A percentile compares a stretch with the other conserved stretches of the same genome.
Evolutionary conservation across 1,284 basidiomycete genomes (phyloP).

Genomic region (Fomitopsis pinicola): DNA sequence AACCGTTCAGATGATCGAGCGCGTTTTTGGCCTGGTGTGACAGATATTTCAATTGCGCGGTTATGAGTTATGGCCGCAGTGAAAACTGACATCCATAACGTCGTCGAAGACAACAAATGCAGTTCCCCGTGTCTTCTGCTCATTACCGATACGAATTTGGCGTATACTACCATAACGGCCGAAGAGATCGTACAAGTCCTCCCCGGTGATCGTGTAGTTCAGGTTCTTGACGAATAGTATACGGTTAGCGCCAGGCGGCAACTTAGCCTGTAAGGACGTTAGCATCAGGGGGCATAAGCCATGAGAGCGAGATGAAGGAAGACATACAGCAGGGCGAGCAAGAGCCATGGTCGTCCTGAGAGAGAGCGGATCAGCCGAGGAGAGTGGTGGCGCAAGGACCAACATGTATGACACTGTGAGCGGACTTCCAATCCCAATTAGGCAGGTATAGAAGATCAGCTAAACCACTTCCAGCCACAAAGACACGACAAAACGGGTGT

Average conservation of each 20-base stretch:
- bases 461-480: not conserved
- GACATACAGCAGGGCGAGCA: conserved; percentile 59
- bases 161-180: conserved; percentile 96
- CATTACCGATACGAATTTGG: conserved; percentile 91
- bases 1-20: conserved; percentile 94
- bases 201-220: conserved; percentile 92
- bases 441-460: conserved; percentile 5
- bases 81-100: conserved; percentile 74
- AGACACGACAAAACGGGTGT: not conserved
- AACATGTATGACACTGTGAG: conserved; percentile 3
- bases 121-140: conserved; percentile 91
- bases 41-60: conserved; percentile 3
- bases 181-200: conserved; percentile 96
- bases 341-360: conserved; percentile 44
- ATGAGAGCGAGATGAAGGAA: not conserved
- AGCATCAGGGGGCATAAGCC: not conserved
- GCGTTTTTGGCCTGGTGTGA: conserved; percentile 83
- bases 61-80: conserved; percentile 7
- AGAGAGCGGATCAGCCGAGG: not conserved
- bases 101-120: conserved; percentile 93
- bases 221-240: conserved; percentile 88
- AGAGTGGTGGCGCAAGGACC: conserved; percentile 7
- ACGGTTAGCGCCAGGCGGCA: conserved; percentile 80
- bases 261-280: conserved; percentile 54
- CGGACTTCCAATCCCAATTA: conserved; percentile 8